Conservation (phyloP, 768 basidiomycete genomes). For the Artomyces pyxidatus region DNA sequence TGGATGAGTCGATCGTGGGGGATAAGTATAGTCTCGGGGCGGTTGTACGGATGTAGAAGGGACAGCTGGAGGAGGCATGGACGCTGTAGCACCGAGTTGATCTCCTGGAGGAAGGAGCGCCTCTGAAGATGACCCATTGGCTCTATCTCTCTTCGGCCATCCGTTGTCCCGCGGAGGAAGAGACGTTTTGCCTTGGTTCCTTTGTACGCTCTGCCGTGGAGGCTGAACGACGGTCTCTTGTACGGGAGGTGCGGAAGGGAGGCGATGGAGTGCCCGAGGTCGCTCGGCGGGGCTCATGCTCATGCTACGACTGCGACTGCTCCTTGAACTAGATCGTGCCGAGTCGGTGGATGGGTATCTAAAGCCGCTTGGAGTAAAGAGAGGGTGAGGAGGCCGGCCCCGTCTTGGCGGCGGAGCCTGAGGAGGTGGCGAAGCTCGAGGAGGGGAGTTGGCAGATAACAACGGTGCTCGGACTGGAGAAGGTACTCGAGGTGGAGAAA, state of each 20-base stretch:
- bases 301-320: slow-evolving; percentile 35
- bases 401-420: not conserved
- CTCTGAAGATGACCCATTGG: slow-evolving; percentile 8
- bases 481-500: slow-evolving; percentile 9
- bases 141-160: slow-evolving; percentile 15
- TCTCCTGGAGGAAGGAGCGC: not conserved
- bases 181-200: slow-evolving; percentile 11
- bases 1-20: slow-evolving; percentile 1
- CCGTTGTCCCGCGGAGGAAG: slow-evolving; percentile 15
- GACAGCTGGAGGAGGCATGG: slow-evolving; percentile 15
- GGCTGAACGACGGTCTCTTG: slow-evolving; percentile 19
- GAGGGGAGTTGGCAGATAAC: no score
- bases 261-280: slow-evolving; percentile 51
- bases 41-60: slow-evolving; percentile 3
- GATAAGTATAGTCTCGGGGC: no score
- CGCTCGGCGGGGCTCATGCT: slow-evolving; percentile 41
- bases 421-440: not conserved
- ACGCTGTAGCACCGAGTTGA: slow-evolving; percentile 3
- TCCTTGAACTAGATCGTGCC: slow-evolving; percentile 44
- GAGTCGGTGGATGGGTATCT: no score
- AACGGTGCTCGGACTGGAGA: not conserved
- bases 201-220: slow-evolving; percentile 7
- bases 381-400: no score
- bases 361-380: no score
- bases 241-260: slow-evolving; percentile 42